A percentile compares a stretch with the other conserved stretches of the same genome.
Conservation (phyloP, 1,284 basidiomycete species). For the Inonotus obliquus region DNA sequence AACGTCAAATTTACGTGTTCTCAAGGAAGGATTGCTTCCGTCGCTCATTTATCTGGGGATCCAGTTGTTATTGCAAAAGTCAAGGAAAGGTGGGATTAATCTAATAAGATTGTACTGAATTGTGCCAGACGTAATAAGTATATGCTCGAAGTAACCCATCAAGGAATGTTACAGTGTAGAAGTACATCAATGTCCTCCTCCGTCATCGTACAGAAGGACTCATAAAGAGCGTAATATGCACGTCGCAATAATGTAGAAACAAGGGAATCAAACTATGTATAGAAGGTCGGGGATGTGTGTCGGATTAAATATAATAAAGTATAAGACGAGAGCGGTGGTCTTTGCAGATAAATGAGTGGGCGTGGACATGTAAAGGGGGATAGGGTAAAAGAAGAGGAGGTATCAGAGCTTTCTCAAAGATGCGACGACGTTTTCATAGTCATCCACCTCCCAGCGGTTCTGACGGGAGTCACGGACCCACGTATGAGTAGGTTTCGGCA, state of each 20-base stretch:
- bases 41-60: not conserved
- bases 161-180: not conserved
- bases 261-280: not conserved
- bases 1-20: not conserved
- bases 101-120: not conserved
- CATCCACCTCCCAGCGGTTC: slow-evolving; percentile 15
- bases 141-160: not conserved
- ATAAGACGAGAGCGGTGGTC: not conserved
- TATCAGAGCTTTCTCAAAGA: slow-evolving; percentile 13
- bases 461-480: slow-evolving; percentile 12
- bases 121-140: not conserved
- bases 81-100: not conserved
- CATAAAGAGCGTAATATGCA: not conserved
- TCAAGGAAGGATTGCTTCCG: not conserved
- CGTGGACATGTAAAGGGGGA: not conserved
- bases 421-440: slow-evolving; percentile 16
- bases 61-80: not conserved
- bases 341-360: not conserved
- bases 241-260: not conserved
- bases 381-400: not conserved
- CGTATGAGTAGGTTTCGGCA: not conserved
- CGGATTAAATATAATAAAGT: not conserved
- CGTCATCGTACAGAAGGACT: not conserved
- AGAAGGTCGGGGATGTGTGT: not conserved
- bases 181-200: not conserved